Base-by-base conservation (phyloP, 148 eudicot genomes). In the Dysphania ambrosioides region DNA sequence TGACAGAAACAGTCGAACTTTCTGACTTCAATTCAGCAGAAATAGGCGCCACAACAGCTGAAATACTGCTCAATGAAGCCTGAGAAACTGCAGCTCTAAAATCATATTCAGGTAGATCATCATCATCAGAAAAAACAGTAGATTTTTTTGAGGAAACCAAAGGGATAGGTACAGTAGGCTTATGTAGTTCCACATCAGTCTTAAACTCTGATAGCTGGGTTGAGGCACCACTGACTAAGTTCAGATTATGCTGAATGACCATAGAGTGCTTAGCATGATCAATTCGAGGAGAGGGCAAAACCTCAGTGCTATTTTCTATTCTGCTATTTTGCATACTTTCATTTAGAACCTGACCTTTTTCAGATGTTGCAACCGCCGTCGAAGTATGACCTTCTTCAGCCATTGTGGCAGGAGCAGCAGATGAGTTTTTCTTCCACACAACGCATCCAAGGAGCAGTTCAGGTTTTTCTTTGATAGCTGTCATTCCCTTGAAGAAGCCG, bases 21-120 rank as follows among this genome's bases (percentile, higher is more conserved):
- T 84, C 88, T 35, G 77, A 73, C 3, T 49, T 44, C 63, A 38
- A 71, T 77, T 76, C 86, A 49, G 72, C 59, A 27, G 75, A 59
- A 47, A 57, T 57, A 8, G 67, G 70, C 66, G 58, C 34, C 47
- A 32, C 75, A n/a, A 58, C 63, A 36, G 65, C 74, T 8, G 66
- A 38, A 72, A 79, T 58, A 51, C 35, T 83, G 27, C 68, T 78
- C 35, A 41, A 53, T 34, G 51, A 42, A 65, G 77, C 30, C 36
- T 68, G 75, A 68, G 86, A 66, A 53, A 66, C 56, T 26, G 84
- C 74, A 80, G 78, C 62, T 53, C 65, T 67, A 66, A 91, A 91
- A 80, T 91, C 91, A 81, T 65, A 91, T 74, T 91, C 97, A 66
- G 97, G 97, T 31, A 91, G 90, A 83, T 91, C 97, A 79, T 91